A percentile compares a stretch with the other conserved stretches of the same genome.
Evolutionary conservation across 176 grass and related monocot genomes (phyloP).

Genomic region (Oryza glaberrima): DNA sequence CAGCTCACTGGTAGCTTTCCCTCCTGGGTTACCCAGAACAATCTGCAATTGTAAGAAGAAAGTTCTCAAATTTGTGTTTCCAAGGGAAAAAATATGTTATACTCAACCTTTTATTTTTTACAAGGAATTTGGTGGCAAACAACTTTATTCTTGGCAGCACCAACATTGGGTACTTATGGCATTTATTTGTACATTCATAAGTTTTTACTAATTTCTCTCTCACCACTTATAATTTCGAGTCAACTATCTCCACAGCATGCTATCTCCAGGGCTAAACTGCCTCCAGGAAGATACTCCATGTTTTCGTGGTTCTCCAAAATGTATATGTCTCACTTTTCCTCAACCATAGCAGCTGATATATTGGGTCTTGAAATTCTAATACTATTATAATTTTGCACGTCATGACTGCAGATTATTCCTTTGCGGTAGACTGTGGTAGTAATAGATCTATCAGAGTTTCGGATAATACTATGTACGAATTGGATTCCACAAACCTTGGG

Average conservation of each 20-base stretch:
- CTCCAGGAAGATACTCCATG: slow-evolving; percentile 80
- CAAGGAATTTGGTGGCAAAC: slow-evolving; percentile 81
- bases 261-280: slow-evolving; percentile 66
- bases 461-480: slow-evolving; percentile 60
- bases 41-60: slow-evolving; percentile 71
- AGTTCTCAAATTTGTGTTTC: slow-evolving; percentile 12
- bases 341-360: background rate
- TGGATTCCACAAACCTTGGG: slow-evolving; percentile 51
- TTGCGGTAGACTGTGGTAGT: slow-evolving; percentile 71
- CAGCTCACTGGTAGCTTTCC: slow-evolving; percentile 76
- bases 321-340: slow-evolving; percentile 41
- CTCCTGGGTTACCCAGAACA: slow-evolving; percentile 60
- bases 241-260: slow-evolving; percentile 34
- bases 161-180: slow-evolving; percentile 51
- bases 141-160: slow-evolving; percentile 53
- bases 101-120: background rate
- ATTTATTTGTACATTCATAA: background rate
- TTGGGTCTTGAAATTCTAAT: background rate
- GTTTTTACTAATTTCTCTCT: background rate
- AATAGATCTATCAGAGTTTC: slow-evolving; percentile 44
- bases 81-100: background rate
- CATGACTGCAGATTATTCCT: slow-evolving; percentile 61
- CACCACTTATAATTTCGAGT: background rate
- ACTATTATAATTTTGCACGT: background rate
- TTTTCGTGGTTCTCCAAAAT: slow-evolving; percentile 60